Evolutionary conservation across 768 basidiomycete genomes (phyloP), one percentile per base, ranked within the genome.

Genomic region (Chiua virens): DNA sequence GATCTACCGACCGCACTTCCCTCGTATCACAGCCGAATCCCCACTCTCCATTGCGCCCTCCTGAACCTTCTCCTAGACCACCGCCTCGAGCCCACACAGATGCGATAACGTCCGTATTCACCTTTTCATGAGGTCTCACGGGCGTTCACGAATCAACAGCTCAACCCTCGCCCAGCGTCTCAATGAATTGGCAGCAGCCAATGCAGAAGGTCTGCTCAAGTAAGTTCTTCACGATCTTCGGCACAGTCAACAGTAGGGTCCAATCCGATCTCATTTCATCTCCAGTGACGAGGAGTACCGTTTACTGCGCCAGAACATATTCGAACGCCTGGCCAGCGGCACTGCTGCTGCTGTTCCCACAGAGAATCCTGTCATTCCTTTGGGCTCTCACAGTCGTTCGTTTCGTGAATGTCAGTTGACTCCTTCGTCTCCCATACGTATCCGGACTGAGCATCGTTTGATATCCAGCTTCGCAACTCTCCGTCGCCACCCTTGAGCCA

Each of bases 231-330:
- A 47, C 44, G 37, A 21, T 20, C 8, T 14, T 28, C 14, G 15
- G 35, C 4, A 30, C 23, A 34, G 42, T 53, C 41, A 45, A 44
- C 36, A n/a, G 28, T 36, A 30, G 36, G 35, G 22, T 30, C 18
- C 35, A 44, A 38, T 46, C 17, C 30, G 30, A 41, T 48, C 50
- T 49, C 49, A 57, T 44, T 6, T 41, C 3, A 9, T 50, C 30
- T 45, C 30, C 60, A 92, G 91, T 63, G 87, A 92, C 68, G 88
- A 92, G 58, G 91, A 91, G 64, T 92, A 92, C 65, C 83, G 90
- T 45, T 67, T 92, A 38, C 78, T 93, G 13, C 83, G 91, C 39
- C 89, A 91, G 67, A 89, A 85, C 62, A 74, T 93, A 35, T 92
- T 93, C 58, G 88, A 92, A 65, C 81, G 91, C 46, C 82, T 89